Evolutionary conservation across 805 yeast species (phyloP), one percentile per base, ranked within the genome.

Genomic region (Priceomyces carsonii): DNA sequence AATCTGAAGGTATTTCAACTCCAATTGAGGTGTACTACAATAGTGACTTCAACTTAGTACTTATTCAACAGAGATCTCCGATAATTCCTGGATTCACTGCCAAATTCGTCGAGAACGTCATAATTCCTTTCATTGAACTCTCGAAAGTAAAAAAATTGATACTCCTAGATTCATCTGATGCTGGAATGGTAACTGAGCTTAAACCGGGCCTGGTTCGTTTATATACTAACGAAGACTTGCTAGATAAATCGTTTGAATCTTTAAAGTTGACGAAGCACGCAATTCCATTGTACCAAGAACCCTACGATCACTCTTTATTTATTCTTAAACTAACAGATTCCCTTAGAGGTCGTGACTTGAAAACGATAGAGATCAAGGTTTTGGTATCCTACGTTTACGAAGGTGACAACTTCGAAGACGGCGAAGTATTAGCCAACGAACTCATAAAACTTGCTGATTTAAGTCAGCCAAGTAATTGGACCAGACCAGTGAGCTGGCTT

Each of bases 41-140:
- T 43, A 54, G 59, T 1, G 37, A 43, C 2, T 49, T 53, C 27
- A 63, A 71, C 2, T 18, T 82, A 7, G 70, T 85, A 2, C 46
- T 87, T n/a, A 51, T 90, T 2, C 96, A 87, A 50, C 89, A 87
- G 51, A 64, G 97, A 32, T 74, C 96, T 1, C 97, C 97, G 0
- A 70, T 88, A 2, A 65, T 89, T n/a, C 83, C 91, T 0, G 81
- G 82, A 0, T 75, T 66, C 40, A 63, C 73, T 8, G 51, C 56
- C 21, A 61, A 59, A 27, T 85, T 82, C 51, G 65, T 82, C 4
- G 48, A 59, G 1, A 73, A 80, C 12, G 62, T 82, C 7, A 42
- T 80, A 1, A 37, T 65, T 9, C 80, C 81, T 1, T 73, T 81
- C 28, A 61, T 84, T 8, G 38, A 50, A 3, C 52, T 55, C 7